Evolutionary conservation across 2,329 filamentous ascomycete species (phyloP), one percentile per base, ranked within the genome.

Genomic region (Podosphaera fusca): DNA sequence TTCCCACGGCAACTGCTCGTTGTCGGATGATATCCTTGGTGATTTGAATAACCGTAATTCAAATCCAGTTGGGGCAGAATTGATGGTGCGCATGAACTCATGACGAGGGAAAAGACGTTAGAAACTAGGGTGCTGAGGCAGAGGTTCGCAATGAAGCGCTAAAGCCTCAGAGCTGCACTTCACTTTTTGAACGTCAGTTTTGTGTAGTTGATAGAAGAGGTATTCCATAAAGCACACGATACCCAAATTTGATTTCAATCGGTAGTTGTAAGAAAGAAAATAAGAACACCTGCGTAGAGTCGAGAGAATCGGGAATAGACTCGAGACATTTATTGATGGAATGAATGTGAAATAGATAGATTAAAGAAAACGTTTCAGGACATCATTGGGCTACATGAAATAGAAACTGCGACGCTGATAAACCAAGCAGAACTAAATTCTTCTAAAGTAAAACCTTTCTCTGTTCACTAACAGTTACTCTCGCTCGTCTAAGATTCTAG

Each of bases 31-130:
- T 77, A 79, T 60, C 71, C 67, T 60, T 73, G 72, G 61, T 75
- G 74, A 67, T 75, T 74, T 56, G 79, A 75, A 66, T 82, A 82
- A 63, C 71, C 74, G 73, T 81, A 80, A 66, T 77, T 76, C 60
- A 77, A 76, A 70, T 81, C 78, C 70, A 82, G 81, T 65, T 78
- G 79, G 68, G 81, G 81, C 67, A 86, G 75, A 63, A 81, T 84
- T 60, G 84, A 87, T 63, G 85, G 85, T 64, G 85, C 88, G 40
- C 75, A 85, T 89, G 85, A 90, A 89, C 60, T 60, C 63, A 64
- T 58, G 56, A 47, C 58, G 59, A 60, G 59, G 59, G 61, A 57
- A 56, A 59, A 57, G 57, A 57, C 45, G 60, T 63, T 61, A 62
- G 62, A 57, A 61, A 58, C 62, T 59, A 56, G 54, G 51, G 60